Evolutionary conservation across 192 early-diverging fungal genomes (phyloP).

Genomic region (Irineochytrium annulatum): DNA sequence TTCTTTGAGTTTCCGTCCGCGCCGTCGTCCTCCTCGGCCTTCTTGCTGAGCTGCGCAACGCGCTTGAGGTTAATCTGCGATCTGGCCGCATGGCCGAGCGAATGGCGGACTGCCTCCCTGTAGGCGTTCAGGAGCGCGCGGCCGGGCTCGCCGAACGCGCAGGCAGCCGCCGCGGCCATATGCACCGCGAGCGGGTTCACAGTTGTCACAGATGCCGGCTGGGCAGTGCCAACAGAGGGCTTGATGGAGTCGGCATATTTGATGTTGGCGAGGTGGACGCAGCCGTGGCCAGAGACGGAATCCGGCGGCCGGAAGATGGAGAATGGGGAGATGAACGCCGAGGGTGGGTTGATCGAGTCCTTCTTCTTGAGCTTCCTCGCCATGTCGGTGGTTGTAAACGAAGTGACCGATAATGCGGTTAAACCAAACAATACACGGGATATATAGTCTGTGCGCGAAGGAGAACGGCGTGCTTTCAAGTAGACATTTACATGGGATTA

Average conservation of each 20-base stretch:
- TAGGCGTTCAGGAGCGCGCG: background rate
- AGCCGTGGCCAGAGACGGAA: constrained; percentile 15
- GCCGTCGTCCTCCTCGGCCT: background rate
- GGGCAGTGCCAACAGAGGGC: no score
- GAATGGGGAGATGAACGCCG: constrained; percentile 27
- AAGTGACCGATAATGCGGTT: no score
- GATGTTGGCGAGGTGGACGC: constrained; percentile 25
- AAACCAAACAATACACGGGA: no score
- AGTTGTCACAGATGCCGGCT: no score
- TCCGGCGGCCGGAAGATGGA: constrained; percentile 17
- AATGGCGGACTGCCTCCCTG: background rate
- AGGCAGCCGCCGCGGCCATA: background rate
- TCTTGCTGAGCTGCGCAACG: background rate
- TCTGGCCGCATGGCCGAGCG: constrained; percentile 11
- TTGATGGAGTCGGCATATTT: constrained; percentile 4
- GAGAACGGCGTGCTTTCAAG: no score
- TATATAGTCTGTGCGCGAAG: no score
- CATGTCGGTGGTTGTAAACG: no score
- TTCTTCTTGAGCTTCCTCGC: no score
- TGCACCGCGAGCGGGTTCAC: no score
- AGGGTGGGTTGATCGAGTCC: no score
- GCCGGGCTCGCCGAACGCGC: background rate
- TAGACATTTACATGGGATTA: no score
- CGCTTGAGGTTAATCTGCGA: background rate
- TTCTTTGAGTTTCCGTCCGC: constrained; percentile 17